Conservation (phyloP, 1,139 yeast species). For the Yamadazyma blattariae region DNA sequence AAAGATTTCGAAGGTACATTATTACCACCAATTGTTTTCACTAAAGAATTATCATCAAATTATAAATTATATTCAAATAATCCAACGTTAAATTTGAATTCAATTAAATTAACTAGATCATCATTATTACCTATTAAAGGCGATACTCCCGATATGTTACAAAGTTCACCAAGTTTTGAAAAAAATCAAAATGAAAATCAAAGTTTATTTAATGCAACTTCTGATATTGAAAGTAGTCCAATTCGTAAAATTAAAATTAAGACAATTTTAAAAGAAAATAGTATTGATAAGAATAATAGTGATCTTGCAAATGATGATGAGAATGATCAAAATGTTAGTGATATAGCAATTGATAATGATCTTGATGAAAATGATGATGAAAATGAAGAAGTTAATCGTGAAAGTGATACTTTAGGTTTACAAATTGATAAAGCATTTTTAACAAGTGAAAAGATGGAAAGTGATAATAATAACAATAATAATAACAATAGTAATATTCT, state of each 20-base stretch:
- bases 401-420: background rate
- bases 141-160: constrained; percentile 5
- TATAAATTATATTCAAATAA: background rate
- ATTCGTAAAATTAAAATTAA: background rate
- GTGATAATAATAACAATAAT: background rate
- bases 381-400: background rate
- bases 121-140: background rate
- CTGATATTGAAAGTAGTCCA: background rate
- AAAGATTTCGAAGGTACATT: background rate
- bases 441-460: constrained; percentile 15
- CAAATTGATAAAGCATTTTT: constrained; percentile 19
- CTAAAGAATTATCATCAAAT: background rate
- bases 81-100: background rate
- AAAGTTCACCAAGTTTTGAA: constrained; percentile 13
- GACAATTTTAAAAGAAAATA: background rate
- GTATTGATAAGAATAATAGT: background rate
- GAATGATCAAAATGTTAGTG: background rate
- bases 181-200: constrained; percentile 4
- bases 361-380: background rate
- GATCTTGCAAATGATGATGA: background rate
- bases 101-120: background rate
- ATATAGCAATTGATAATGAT: background rate
- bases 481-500: no score
- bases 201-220: background rate
- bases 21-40: constrained; percentile 3